A percentile compares a stretch with the other conserved stretches of the same genome.
Evolutionary conservation across 768 basidiomycete genomes (phyloP).

Genomic region (Suillus brevipes): DNA sequence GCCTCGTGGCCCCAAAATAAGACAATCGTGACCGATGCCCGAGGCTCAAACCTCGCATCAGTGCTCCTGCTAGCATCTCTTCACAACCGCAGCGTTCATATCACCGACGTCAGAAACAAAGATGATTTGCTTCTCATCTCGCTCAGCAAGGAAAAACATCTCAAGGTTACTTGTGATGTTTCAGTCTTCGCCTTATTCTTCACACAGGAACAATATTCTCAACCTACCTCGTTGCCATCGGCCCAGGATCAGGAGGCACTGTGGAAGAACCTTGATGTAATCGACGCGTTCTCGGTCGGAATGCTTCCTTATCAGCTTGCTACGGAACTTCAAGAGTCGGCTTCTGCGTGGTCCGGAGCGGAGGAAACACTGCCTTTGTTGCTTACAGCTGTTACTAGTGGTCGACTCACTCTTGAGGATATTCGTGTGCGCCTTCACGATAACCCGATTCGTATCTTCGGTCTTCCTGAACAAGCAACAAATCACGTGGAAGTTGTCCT

Average conservation of each 20-base stretch:
- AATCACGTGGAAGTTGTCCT: conserved; percentile 93
- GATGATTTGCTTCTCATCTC: conserved; percentile 91
- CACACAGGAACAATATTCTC: conserved; percentile 70
- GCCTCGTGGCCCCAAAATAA: conserved; percentile 88
- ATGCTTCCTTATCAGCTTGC: conserved; percentile 79
- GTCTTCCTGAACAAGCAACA: conserved; percentile 80
- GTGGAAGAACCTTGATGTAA: conserved; percentile 80
- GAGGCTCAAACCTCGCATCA: conserved; percentile 89
- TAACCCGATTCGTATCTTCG: conserved; percentile 91
- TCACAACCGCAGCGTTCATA: conserved; percentile 83
- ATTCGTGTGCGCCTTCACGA: conserved; percentile 84
- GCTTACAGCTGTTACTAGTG: conserved; percentile 80
- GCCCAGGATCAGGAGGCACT: conserved; percentile 75
- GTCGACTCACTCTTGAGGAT: conserved; percentile 79
- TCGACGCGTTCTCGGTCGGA: conserved; percentile 93
- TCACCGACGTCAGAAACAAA: conserved; percentile 82
- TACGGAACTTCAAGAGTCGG: conserved; percentile 54
- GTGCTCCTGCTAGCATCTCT: conserved; percentile 92
- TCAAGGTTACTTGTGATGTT: conserved; percentile 96
- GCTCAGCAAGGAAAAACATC: conserved; percentile 89
- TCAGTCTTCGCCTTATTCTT: conserved; percentile 92
- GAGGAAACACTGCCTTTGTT: conserved; percentile 87
- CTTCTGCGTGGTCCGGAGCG: conserved; percentile 74
- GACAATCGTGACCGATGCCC: conserved; percentile 93
- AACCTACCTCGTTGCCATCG: conserved; percentile 64